Evolutionary conservation across 352 stramenopile species (phyloP).

Genomic region (Phytophthora sansomeana): DNA sequence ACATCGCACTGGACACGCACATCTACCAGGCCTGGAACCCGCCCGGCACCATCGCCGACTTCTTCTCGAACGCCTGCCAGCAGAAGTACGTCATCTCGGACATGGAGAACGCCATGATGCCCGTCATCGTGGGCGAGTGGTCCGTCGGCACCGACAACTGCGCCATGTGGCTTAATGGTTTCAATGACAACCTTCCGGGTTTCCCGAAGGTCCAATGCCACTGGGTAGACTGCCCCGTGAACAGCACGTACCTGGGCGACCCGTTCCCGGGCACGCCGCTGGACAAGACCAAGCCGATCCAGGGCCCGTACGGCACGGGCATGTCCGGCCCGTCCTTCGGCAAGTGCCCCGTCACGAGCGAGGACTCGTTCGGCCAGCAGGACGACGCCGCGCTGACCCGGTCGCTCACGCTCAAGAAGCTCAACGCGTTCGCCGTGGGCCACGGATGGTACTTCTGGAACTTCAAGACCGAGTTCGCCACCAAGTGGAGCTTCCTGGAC

Average conservation of each 20-base stretch:
- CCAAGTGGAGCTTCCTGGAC: slow-evolving; percentile 92
- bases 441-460: slow-evolving; percentile 98
- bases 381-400: slow-evolving; percentile 84
- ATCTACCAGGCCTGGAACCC: slow-evolving; percentile 95
- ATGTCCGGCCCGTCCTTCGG: slow-evolving; percentile 90
- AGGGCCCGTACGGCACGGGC: slow-evolving; percentile 84
- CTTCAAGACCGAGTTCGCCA: slow-evolving; percentile 94
- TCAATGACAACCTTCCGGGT: slow-evolving; percentile 92
- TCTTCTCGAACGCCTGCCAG: slow-evolving; percentile 93
- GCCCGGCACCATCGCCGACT: slow-evolving; percentile 76
- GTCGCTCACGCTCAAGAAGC: slow-evolving; percentile 92
- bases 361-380: slow-evolving; percentile 83
- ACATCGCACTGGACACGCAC: slow-evolving; percentile 96
- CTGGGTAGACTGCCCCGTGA: slow-evolving; percentile 80
- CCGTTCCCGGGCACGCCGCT: slow-evolving; percentile 93
- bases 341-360: slow-evolving; percentile 88
- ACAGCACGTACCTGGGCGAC: slow-evolving; percentile 91
- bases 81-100: slow-evolving; percentile 89
- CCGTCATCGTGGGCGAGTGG: slow-evolving; percentile 97
- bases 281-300: slow-evolving; percentile 90
- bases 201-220: slow-evolving; percentile 93
- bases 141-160: slow-evolving; percentile 91
- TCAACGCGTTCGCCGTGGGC: slow-evolving; percentile 90
- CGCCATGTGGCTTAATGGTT: slow-evolving; percentile 89
- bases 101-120: slow-evolving; percentile 95